phyloP scores from a whole-genome alignment of 257 asterid species.

The Solanum pennellii region DNA sequence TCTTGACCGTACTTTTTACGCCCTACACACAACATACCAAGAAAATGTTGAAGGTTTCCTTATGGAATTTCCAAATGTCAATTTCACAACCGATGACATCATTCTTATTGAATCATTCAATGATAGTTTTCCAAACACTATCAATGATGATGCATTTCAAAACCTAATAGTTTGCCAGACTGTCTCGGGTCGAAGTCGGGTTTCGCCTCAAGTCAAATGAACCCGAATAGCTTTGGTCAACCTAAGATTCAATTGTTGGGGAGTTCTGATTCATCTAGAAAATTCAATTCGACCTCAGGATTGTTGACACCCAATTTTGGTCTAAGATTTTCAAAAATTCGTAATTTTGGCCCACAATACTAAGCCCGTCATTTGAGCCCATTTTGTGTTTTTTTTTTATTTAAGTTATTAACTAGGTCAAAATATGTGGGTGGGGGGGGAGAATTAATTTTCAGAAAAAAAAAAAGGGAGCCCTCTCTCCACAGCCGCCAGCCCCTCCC shows the following conservation, averaged over 20 bases:
- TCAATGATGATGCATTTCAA: neutral
- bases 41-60: neutral
- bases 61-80: conserved; percentile 7
- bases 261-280: neutral
- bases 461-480: too few species aligned
- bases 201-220: neutral
- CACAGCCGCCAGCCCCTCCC: too few species aligned
- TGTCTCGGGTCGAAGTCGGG: neutral
- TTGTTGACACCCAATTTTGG: too few species aligned
- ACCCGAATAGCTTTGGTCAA: neutral
- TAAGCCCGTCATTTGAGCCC: too few species aligned
- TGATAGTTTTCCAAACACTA: conserved; percentile 26
- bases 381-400: too few species aligned
- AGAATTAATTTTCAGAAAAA: too few species aligned
- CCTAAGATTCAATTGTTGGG: neutral
- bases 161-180: neutral
- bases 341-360: too few species aligned
- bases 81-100: conserved; percentile 26
- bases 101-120: conserved; percentile 57
- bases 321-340: too few species aligned
- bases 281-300: neutral
- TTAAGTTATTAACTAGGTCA: too few species aligned
- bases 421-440: too few species aligned
- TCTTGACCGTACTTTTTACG: conserved; percentile 26
- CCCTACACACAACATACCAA: conserved; percentile 10